phyloP scores from a whole-genome alignment of 805 yeast species.

The Pichia phayaonensis region DNA sequence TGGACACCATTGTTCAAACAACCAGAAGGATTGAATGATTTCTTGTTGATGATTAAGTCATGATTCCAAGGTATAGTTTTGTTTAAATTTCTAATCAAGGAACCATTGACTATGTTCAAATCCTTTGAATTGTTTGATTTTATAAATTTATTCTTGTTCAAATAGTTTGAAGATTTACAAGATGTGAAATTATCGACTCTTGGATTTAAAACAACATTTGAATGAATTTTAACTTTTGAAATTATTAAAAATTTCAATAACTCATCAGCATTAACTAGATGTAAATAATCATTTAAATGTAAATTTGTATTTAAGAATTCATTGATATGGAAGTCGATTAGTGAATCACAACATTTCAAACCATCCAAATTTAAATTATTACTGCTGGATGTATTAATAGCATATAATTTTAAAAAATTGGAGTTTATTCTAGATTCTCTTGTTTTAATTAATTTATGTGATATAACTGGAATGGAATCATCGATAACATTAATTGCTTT shows the following conservation, averaged over 20 bases:
- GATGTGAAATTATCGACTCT: slow-evolving; percentile 30
- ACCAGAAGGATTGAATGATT: slow-evolving; percentile 25
- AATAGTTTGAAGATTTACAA: neutral
- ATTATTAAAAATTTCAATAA: neutral
- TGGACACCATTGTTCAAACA: slow-evolving; percentile 26
- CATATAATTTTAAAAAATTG: slow-evolving; percentile 40
- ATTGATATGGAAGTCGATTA: slow-evolving; percentile 27
- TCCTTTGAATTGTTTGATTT: neutral
- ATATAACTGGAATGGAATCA: neutral
- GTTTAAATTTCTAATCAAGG: slow-evolving; percentile 21
- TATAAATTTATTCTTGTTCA: slow-evolving; percentile 7
- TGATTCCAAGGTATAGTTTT: slow-evolving; percentile 25
- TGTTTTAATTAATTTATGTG: slow-evolving; percentile 2
- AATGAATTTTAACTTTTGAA: slow-evolving; percentile 11
- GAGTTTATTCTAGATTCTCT: slow-evolving; percentile 48
- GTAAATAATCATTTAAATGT: slow-evolving; percentile 22
- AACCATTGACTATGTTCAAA: slow-evolving; percentile 4
- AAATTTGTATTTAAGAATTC: slow-evolving; percentile 21
- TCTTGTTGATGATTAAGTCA: slow-evolving; percentile 11
- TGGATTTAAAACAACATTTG: slow-evolving; percentile 45
- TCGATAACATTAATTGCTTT: neutral
- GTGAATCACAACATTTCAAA: slow-evolving; percentile 28
- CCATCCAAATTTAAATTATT: slow-evolving; percentile 17
- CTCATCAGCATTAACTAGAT: slow-evolving; percentile 4
- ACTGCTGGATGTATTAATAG: slow-evolving; percentile 41